Evolutionary conservation across 2,329 filamentous ascomycete species (phyloP), one percentile per base, ranked within the genome.

Genomic region (Alternaria burnsii): DNA sequence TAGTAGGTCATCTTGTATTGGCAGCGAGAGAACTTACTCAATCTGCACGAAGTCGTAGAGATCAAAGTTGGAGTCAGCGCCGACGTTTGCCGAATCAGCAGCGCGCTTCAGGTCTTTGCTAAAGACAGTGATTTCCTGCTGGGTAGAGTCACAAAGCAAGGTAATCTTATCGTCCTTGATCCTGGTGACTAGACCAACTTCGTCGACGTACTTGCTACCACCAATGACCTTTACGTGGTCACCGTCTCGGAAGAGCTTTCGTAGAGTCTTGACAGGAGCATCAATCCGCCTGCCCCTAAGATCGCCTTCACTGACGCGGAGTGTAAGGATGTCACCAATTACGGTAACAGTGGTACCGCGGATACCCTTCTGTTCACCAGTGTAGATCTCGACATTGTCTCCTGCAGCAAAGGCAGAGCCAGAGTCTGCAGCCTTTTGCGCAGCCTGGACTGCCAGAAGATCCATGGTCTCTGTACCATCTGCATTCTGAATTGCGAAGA

Each of bases 201-300:
- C 95, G 71, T 97, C 95, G 56, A 92, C 89, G 78, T 94, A 98
- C 71, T 93, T 91, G 81, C 94, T 97, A 40, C 94, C 94, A 56
- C 95, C 94, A 76, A 97, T 97, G 69, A 99, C 95, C 82, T 98
- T 98, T 82, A 99, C 95, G 75, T 99, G 95, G 73, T 99, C 95
- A 83, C 95, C 95, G 63, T 94, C 87, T 67, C 87, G 89, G 85
- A 99, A 99, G 30, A 92, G 88, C 81, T 99, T 99, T 59, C 95
- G 91, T 26, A 99, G 85, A 44, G 92, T 92, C 80, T 95, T 96
- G 64, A 93, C 91, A 1, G 95, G 95, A 11, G 97, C 94, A 76
- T 98, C 94, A 46, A 99, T 95, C 5, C 86, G 89, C 76, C 97
- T 91, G 10, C 94, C 94, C 52, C 83, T 84, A 28, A 98, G 84